Base-by-base conservation (phyloP, 441 rosid species). In the Eutrema salsugineum region DNA sequence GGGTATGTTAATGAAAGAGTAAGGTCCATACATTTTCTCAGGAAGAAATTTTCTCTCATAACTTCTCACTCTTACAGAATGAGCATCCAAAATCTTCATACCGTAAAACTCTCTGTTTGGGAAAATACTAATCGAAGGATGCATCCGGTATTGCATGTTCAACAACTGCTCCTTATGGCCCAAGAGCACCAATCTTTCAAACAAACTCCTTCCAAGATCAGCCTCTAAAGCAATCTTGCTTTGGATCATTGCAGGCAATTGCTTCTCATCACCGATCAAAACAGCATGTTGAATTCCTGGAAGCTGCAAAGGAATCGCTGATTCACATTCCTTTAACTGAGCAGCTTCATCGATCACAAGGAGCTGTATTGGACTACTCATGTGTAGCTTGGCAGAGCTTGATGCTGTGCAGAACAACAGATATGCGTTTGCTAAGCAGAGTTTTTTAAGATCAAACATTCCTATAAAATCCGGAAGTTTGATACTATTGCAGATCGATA, bases 321-420 rank as follows among this genome's bases (percentile, higher is more conserved):
- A 85, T 43, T 87, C 91, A 15, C 86, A 83, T 76, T 87, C 91
- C 78, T 83, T 87, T 36, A 85, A 66, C 76, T 87, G 89, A 36
- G 89, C 84, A 22, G 91, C 91, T 82, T 87, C 91, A 30, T 87
- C 89, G 0, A 85, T 74, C 14, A 87, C 77, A 46, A 87, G 46
- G 58, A 85, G 43, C 7, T 76, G 28, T 8, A 83, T 19, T 19
- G 80, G 79, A 24, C 5, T 2, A 63, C 38, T 56, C 53, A 53
- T 11, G 27, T 78, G 63, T 68, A 87, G 33, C 58, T 68, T 85
- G 6, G 49, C 51, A 16, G 90, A 81, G 24, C 82, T 35, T 6
- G 92, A 85, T 32, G 82, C 73, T 6, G 87, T 84, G 53, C 88
- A 85, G 57, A 88, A 84, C 19, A 86, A 7, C 19, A 88, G 39